phyloP scores from a whole-genome alignment of 768 basidiomycete species.

The Lactarius evosmus region DNA sequence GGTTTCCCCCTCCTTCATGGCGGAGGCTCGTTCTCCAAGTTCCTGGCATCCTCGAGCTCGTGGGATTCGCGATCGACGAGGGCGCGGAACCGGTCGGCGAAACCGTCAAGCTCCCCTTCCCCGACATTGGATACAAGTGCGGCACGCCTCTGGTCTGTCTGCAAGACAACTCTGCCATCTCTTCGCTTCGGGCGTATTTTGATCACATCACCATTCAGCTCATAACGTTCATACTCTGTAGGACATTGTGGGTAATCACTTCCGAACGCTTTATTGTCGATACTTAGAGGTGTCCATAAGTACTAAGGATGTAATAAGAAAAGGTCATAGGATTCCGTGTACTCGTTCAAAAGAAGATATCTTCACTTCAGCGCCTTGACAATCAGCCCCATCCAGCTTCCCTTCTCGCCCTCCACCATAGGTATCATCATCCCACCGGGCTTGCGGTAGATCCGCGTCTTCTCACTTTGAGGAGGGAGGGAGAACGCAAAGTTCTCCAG shows the following conservation, averaged over 20 bases:
- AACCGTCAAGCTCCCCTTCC: no score
- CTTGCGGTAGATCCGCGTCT: constrained; percentile 23
- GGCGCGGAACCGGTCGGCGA: no score
- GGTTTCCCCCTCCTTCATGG: background rate
- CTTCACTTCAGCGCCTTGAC: constrained; percentile 23
- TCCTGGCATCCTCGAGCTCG: no score
- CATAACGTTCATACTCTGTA: no score
- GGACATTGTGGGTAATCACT: background rate
- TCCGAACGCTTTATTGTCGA: background rate
- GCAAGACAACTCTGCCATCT: background rate
- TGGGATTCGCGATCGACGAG: no score
- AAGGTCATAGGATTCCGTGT: background rate
- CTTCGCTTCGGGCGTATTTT: no score
- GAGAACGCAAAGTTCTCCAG: constrained; percentile 27
- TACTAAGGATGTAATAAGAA: background rate
- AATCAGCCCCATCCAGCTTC: constrained; percentile 23
- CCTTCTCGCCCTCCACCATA: constrained; percentile 11
- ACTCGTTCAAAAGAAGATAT: background rate
- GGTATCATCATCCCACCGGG: constrained; percentile 19
- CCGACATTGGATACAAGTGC: no score
- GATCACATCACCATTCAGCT: no score
- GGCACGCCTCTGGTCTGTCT: no score
- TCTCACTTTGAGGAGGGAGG: constrained; percentile 19
- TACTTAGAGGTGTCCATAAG: background rate
- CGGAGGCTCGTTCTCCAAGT: no score